Conservation (phyloP, 495 filamentous ascomycete species). For the Daldinia concentrica region DNA sequence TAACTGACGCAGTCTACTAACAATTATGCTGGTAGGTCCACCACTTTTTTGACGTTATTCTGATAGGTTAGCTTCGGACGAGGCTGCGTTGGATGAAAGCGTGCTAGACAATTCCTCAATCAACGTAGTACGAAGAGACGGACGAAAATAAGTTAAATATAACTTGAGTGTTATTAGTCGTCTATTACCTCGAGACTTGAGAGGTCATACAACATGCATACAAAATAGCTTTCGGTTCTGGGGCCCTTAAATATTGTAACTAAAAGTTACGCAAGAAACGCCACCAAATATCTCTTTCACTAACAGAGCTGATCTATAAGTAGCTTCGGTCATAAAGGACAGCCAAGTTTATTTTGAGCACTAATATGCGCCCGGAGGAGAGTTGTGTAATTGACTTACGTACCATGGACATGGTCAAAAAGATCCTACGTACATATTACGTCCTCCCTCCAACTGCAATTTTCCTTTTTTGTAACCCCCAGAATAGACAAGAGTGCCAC, state of each 20-base stretch:
- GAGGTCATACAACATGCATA: not conserved
- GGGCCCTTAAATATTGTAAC: not conserved
- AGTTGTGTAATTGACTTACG: conserved; percentile 26
- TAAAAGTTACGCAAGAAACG: not conserved
- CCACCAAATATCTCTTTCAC: not conserved
- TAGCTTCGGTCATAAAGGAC: not conserved
- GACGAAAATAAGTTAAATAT: not conserved
- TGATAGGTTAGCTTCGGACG: not conserved
- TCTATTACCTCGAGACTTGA: not conserved
- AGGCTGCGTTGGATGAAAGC: not conserved
- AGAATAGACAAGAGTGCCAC: conserved; percentile 1
- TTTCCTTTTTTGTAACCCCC: conserved; percentile 15
- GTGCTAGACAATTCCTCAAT: not conserved
- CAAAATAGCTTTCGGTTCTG: not conserved
- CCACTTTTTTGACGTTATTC: no score
- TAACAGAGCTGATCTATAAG: not conserved
- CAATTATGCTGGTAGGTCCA: no score
- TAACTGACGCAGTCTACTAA: no score
- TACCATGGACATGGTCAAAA: conserved; percentile 8
- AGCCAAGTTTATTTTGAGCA: not conserved
- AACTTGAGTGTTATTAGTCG: not conserved
- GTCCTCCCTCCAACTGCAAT: not conserved
- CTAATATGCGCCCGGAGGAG: conserved; percentile 14
- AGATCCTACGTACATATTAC: conserved; percentile 9
- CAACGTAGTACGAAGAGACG: not conserved